Evolutionary conservation across 768 basidiomycete genomes (phyloP).

Genomic region (Pleurotus giganteus): DNA sequence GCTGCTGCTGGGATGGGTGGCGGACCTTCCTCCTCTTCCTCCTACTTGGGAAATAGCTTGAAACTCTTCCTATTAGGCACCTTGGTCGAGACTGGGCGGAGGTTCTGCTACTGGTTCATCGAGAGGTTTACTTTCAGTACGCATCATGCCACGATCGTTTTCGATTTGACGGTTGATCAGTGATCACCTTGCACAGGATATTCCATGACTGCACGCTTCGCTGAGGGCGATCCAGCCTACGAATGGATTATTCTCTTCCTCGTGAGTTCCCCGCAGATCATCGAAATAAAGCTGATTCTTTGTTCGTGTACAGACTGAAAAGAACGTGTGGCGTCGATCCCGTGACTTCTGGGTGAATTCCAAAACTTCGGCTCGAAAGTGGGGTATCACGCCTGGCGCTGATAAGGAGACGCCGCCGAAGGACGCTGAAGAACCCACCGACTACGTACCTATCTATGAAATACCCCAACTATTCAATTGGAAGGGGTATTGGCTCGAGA

Average conservation of each 20-base stretch:
- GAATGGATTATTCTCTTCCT: constrained; percentile 48
- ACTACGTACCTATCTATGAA: constrained; percentile 40
- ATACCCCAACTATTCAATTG: constrained; percentile 41
- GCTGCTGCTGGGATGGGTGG: neutral
- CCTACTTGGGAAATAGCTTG: constrained; percentile 1
- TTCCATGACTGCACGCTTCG: constrained; percentile 42
- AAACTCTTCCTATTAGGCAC: constrained; percentile 9
- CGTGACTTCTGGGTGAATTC: constrained; percentile 39
- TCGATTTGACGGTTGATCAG: neutral
- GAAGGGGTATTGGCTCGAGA: constrained; percentile 42
- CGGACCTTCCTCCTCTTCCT: neutral
- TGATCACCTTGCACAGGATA: constrained; percentile 28
- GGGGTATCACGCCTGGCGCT: constrained; percentile 27
- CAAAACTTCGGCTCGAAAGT: constrained; percentile 35
- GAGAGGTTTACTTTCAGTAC: constrained; percentile 37
- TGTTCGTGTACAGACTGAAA: constrained; percentile 25
- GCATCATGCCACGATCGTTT: constrained; percentile 14
- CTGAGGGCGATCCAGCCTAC: constrained; percentile 43
- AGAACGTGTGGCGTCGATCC: constrained; percentile 39
- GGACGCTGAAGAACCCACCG: constrained; percentile 28
- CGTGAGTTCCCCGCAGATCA: constrained; percentile 21
- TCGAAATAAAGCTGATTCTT: no score
- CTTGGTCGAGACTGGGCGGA: constrained; percentile 11
- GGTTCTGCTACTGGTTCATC: constrained; percentile 23
- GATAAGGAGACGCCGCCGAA: neutral